Conservation (phyloP, 805 yeast genomes). For the Lipomyces lipofer region DNA sequence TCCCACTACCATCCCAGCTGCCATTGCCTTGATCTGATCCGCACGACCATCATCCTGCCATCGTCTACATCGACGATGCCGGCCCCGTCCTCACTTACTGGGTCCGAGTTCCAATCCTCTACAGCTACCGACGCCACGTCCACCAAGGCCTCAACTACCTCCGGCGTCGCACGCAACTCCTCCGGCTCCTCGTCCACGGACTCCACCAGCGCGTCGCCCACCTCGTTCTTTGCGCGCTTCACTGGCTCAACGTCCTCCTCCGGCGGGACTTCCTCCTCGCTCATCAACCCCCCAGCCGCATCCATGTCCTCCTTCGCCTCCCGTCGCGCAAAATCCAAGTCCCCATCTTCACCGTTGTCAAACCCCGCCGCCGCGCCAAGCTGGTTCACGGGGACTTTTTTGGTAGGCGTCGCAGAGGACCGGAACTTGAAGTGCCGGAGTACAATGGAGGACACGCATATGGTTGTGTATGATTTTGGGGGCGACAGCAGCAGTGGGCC, state of each 20-base stretch:
- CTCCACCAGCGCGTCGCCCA: neutral
- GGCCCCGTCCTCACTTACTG: neutral
- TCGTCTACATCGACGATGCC: too few relatives aligned
- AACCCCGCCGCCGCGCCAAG: conserved; percentile 35
- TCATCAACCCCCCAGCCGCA: conserved; percentile 5
- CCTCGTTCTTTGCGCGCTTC: conserved; percentile 16
- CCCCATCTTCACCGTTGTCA: neutral
- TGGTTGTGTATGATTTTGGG: conserved; percentile 89
- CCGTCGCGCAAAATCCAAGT: conserved; percentile 2
- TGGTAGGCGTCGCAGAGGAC: conserved; percentile 91
- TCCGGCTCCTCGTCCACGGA: neutral
- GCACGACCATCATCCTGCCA: too few relatives aligned
- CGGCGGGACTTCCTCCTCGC: too few relatives aligned
- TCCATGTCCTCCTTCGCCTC: conserved; percentile 9
- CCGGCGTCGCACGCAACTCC: neutral
- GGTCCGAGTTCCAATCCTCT: neutral
- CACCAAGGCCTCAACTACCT: neutral
- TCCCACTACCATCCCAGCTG: too few relatives aligned
- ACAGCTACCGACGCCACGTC: neutral
- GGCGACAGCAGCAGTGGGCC: conserved; percentile 43
- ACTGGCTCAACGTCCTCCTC: conserved; percentile 6
- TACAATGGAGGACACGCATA: conserved; percentile 96
- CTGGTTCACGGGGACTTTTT: conserved; percentile 53
- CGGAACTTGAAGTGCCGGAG: conserved; percentile 76
- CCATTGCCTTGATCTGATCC: too few relatives aligned